phyloP scores from a whole-genome alignment of 805 yeast species.

The Metschnikowia vanudenii region DNA sequence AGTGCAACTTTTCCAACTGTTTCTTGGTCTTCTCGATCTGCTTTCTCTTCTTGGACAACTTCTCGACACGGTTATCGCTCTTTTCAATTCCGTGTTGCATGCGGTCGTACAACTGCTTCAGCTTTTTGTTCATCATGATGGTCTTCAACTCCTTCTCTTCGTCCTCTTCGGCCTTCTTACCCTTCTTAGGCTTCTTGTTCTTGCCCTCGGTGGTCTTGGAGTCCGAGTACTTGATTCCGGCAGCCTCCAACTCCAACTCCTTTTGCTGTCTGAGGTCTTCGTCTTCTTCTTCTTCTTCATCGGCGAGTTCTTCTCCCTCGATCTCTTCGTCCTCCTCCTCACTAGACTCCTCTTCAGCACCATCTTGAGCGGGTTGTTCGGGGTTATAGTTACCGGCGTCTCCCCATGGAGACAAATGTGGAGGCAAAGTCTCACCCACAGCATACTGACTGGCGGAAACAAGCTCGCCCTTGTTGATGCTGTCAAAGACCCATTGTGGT shows the following conservation, averaged over 20 bases:
- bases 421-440: constrained; percentile 94
- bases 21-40: constrained; percentile 64
- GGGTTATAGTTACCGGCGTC: constrained; percentile 92
- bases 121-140: constrained; percentile 98
- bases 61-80: constrained; percentile 74
- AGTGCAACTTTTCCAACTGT: constrained; percentile 23
- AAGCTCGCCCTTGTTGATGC: constrained; percentile 72
- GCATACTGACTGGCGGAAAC: constrained; percentile 79
- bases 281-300: constrained; percentile 43
- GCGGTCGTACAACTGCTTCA: constrained; percentile 88
- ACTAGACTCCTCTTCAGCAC: constrained; percentile 43
- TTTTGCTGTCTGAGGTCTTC: constrained; percentile 76
- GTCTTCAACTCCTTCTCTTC: constrained; percentile 89
- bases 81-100: constrained; percentile 89
- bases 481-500: constrained; percentile 98
- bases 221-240: constrained; percentile 78
- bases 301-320: constrained; percentile 49
- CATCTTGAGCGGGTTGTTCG: constrained; percentile 45
- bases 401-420: constrained; percentile 99
- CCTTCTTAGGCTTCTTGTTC: constrained; percentile 27
- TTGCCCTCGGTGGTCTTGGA: constrained; percentile 24
- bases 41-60: constrained; percentile 65
- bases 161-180: constrained; percentile 26
- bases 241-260: constrained; percentile 75
- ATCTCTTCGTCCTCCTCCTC: constrained; percentile 48